A percentile compares a stretch with the other conserved stretches of the same genome.
Evolutionary conservation across 2,329 filamentous ascomycete species (phyloP).

Genomic region (Penicillium vulpinum): DNA sequence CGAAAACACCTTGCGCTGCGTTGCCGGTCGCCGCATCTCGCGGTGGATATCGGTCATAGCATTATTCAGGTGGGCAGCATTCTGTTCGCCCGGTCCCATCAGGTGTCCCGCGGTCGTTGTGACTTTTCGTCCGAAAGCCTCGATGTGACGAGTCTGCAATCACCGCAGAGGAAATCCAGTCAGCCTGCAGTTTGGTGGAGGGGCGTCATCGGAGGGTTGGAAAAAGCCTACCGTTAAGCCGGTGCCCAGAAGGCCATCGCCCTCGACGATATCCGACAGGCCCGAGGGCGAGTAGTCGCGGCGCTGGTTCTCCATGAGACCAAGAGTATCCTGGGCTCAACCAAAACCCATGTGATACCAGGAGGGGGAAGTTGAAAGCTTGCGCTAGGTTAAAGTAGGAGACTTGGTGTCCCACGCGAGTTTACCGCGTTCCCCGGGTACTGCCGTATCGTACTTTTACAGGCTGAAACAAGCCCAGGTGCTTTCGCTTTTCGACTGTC

Average conservation of each 20-base stretch:
- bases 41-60: slow-evolving; percentile 88
- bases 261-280: slow-evolving; percentile 44
- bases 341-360: slow-evolving; percentile 30
- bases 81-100: slow-evolving; percentile 65
- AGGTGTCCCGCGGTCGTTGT: slow-evolving; percentile 90
- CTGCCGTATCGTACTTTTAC: slow-evolving; percentile 27
- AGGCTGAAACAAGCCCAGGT: slow-evolving; percentile 7
- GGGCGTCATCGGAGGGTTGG: slow-evolving; percentile 9
- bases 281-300: slow-evolving; percentile 49
- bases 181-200: slow-evolving; percentile 7
- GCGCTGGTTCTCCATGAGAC: slow-evolving; percentile 46
- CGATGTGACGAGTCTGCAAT: slow-evolving; percentile 75
- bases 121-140: slow-evolving; percentile 92
- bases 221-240: slow-evolving; percentile 47
- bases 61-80: slow-evolving; percentile 71
- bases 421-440: slow-evolving; percentile 34
- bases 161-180: slow-evolving; percentile 10
- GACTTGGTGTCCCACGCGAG: slow-evolving; percentile 32
- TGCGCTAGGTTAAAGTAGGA: slow-evolving; percentile 16
- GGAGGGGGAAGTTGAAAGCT: slow-evolving; percentile 12
- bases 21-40: slow-evolving; percentile 76
- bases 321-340: slow-evolving; percentile 20
- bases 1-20: slow-evolving; percentile 88
- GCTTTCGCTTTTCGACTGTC: not conserved
- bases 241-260: slow-evolving; percentile 49